Conservation (phyloP, 2,329 filamentous ascomycete genomes). For the Alternaria triticimaculans region DNA sequence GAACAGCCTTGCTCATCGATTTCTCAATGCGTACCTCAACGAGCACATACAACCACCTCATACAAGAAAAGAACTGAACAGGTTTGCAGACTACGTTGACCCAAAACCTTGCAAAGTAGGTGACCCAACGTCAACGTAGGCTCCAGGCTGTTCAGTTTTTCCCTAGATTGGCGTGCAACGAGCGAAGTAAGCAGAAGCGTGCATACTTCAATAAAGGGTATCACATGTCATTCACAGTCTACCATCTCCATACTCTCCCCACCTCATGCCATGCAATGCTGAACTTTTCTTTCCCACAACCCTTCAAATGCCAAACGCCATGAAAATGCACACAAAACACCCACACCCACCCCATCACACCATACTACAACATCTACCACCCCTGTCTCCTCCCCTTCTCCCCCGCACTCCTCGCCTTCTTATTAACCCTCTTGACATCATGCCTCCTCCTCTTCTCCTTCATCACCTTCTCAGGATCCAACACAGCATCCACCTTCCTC, state of each 20-base stretch:
- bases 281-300: not conserved
- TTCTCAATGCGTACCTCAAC: no score
- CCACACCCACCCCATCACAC: no score
- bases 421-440: constrained; percentile 60
- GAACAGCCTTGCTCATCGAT: no score
- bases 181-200: no score
- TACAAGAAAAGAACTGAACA: no score
- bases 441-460: constrained; percentile 79
- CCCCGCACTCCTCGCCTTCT: constrained; percentile 78
- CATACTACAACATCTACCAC: constrained; percentile 55
- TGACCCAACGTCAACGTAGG: no score
- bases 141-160: no score
- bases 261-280: not conserved
- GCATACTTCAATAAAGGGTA: not conserved
- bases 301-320: not conserved
- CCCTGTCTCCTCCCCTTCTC: constrained; percentile 74
- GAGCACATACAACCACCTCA: no score
- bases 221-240: not conserved
- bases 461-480: constrained; percentile 74
- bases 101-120: no score
- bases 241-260: not conserved
- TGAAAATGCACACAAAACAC: not conserved
- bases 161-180: no score
- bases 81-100: no score
- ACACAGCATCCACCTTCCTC: constrained; percentile 86